Conservation (phyloP, 495 filamentous ascomycete genomes). For the Umbilicaria muhlenbergii region DNA sequence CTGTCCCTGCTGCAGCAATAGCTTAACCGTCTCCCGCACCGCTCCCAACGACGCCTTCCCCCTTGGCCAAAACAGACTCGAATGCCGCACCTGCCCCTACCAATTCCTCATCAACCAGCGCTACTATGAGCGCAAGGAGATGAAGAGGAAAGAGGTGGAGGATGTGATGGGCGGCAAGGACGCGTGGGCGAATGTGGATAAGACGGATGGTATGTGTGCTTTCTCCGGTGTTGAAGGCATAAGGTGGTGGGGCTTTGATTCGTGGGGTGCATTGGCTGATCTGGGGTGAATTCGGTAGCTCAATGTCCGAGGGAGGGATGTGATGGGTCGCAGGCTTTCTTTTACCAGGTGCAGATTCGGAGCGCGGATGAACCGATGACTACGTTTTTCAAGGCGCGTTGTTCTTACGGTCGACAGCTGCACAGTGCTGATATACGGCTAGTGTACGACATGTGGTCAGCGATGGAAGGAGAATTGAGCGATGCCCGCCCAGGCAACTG, state of each 20-base stretch:
- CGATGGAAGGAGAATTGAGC: conserved; percentile 15
- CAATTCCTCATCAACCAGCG: conserved; percentile 56
- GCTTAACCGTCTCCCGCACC: conserved; percentile 55
- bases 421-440: neutral
- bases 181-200: conserved; percentile 82
- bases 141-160: conserved; percentile 71
- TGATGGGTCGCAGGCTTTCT: conserved; percentile 66
- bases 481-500: too few relatives aligned
- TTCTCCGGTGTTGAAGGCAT: neutral
- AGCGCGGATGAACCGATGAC: conserved; percentile 99
- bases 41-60: conserved; percentile 28
- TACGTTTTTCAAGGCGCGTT: conserved; percentile 70
- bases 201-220: conserved; percentile 39
- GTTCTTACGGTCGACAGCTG: neutral
- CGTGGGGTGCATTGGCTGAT: neutral
- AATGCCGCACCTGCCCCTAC: conserved; percentile 91
- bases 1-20: conserved; percentile 86
- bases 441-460: conserved; percentile 10
- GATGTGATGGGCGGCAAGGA: conserved; percentile 80
- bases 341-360: conserved; percentile 92
- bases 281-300: conserved; percentile 21
- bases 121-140: conserved; percentile 56
- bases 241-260: conserved; percentile 7
- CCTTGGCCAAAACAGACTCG: conserved; percentile 53
- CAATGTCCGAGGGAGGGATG: conserved; percentile 69